Percentiles rank a stretch among this genome's conserved stretches.
Evolutionary conservation across 192 early-diverging fungal genomes (phyloP).

Genomic region (Rhizophagus prolifer): DNA sequence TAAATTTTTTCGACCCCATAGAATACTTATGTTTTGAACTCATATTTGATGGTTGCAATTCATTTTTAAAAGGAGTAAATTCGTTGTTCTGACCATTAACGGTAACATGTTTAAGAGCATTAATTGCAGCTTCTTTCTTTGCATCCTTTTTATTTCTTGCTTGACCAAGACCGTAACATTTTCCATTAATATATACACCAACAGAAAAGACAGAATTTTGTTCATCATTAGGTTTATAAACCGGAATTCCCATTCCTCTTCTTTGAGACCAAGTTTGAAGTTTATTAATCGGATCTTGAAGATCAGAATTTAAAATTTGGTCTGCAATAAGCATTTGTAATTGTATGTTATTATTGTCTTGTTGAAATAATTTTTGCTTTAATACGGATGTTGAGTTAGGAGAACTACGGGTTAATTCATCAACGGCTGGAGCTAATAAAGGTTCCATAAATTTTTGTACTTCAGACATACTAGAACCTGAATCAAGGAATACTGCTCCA

Average conservation of each 20-base stretch:
- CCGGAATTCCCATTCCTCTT: conserved; percentile 26
- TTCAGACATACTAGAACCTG: conserved; percentile 20
- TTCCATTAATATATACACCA: conserved; percentile 19
- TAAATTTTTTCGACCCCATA: background rate
- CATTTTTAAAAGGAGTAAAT: background rate
- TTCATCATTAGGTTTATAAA: conserved; percentile 10
- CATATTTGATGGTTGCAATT: background rate
- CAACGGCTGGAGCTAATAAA: conserved; percentile 23
- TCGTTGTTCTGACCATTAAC: background rate
- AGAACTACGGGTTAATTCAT: conserved; percentile 19
- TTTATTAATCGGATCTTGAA: conserved; percentile 33
- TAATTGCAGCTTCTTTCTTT: conserved; percentile 28
- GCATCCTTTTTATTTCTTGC: conserved; percentile 31
- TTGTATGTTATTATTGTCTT: background rate
- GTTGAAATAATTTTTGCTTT: background rate
- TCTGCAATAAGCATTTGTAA: background rate
- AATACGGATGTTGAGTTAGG: background rate
- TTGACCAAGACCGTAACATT: conserved; percentile 5
- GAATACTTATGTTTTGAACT: background rate
- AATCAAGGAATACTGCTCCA: conserved; percentile 30
- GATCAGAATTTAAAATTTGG: conserved; percentile 7
- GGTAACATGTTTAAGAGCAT: conserved; percentile 11
- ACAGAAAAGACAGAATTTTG: conserved; percentile 25
- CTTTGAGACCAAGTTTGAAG: conserved; percentile 35
- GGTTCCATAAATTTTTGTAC: conserved; percentile 31